Evolutionary conservation across 305 asterid species (phyloP).

Genomic region (Galium porrigens): DNA sequence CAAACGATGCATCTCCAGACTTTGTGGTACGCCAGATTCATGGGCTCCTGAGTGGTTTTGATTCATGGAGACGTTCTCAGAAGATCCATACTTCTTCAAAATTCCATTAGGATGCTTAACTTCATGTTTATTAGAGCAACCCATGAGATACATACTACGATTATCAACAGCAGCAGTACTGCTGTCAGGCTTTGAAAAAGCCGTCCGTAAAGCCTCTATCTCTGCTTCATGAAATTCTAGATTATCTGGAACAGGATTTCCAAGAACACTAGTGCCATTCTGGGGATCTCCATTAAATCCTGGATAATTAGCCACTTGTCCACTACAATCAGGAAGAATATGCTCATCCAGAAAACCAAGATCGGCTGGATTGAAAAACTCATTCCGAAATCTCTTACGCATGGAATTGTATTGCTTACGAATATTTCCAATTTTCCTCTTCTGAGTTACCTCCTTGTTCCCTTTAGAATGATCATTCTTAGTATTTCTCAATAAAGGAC

Average conservation of each 20-base stretch:
- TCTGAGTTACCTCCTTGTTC: constrained; percentile 36
- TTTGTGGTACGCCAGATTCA: constrained; percentile 17
- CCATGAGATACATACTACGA: constrained; percentile 24
- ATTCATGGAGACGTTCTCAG: constrained; percentile 5
- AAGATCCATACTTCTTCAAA: too few species aligned
- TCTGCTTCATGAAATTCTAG: constrained; percentile 51
- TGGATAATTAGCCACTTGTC: constrained; percentile 36
- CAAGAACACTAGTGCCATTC: constrained; percentile 31
- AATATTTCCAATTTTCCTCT: constrained; percentile 55
- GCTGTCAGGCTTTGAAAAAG: constrained; percentile 42
- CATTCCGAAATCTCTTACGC: constrained; percentile 59
- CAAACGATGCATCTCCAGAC: constrained; percentile 22
- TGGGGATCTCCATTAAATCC: constrained; percentile 26
- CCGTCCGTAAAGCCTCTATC: constrained; percentile 44
- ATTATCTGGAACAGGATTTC: constrained; percentile 29
- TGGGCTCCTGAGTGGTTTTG: constrained; percentile 13
- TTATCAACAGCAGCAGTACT: constrained; percentile 21
- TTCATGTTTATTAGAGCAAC: constrained; percentile 29
- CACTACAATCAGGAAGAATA: constrained; percentile 34
- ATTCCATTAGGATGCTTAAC: constrained; percentile 21
- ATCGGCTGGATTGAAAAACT: constrained; percentile 38
- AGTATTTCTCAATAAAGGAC: constrained; percentile 36
- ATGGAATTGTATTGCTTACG: constrained; percentile 56
- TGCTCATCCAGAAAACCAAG: constrained; percentile 42
- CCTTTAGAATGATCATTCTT: constrained; percentile 37